Percentiles rank a stretch among this genome's conserved stretches.
These are phyloP conservation scores for Herpetomonas samuelpessoai DNA, from an alignment of 208 protist genomes.

Conservation along the genomic window DNA sequence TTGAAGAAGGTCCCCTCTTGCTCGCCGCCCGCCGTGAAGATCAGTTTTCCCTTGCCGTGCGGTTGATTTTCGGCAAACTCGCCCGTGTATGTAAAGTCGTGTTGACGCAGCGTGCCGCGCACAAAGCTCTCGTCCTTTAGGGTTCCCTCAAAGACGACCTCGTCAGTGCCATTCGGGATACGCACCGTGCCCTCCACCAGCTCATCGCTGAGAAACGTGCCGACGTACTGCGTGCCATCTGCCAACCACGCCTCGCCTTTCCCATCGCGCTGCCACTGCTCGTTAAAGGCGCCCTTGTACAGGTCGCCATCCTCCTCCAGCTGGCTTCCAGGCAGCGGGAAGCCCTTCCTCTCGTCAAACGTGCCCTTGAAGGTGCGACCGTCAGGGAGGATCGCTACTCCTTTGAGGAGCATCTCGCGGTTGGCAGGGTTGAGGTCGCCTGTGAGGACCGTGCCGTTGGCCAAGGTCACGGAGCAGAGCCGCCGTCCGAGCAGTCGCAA, in stretches of 20 bases:
- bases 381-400: conserved; percentile 63
- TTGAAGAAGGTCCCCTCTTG: conserved; percentile 87
- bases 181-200: conserved; percentile 79
- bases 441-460: conserved; percentile 64
- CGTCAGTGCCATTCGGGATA: conserved; percentile 82
- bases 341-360: conserved; percentile 60
- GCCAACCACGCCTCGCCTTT: conserved; percentile 81
- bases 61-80: conserved; percentile 82
- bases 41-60: conserved; percentile 74
- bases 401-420: conserved; percentile 48
- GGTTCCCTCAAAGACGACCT: conserved; percentile 79
- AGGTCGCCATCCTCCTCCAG: conserved; percentile 90
- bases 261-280: conserved; percentile 83
- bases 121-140: conserved; percentile 84
- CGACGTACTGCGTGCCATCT: conserved; percentile 85
- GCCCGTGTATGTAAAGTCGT: conserved; percentile 85
- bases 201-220: conserved; percentile 73
- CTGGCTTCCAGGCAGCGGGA: conserved; percentile 65
- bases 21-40: conserved; percentile 71
- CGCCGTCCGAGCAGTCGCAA: neutral
- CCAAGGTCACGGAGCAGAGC: conserved; percentile 36
- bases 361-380: conserved; percentile 73
- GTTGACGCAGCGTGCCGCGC: conserved; percentile 65
- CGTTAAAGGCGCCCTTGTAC: conserved; percentile 86
- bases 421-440: conserved; percentile 62